Percentiles rank a stretch among this genome's conserved stretches.
These are phyloP conservation scores for Canna indica DNA, from an alignment of 176 grass and related monocot genomes.

Conservation along the genomic window DNA sequence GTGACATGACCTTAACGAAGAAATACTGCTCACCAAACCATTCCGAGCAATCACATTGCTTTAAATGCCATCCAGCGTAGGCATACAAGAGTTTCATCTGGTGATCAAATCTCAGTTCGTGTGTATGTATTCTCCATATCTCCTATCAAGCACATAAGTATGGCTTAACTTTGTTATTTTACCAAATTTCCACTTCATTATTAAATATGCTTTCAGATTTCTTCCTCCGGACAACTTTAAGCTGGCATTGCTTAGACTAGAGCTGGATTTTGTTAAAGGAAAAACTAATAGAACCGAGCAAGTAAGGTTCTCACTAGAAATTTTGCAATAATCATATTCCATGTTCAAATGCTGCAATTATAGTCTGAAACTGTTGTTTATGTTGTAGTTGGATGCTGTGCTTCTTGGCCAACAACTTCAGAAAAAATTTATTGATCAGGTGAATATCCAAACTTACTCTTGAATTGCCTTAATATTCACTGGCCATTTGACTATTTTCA, in stretches of 20 bases:
- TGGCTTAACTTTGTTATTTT: conserved; percentile 13
- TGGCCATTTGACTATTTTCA: not conserved
- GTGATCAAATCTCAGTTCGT: conserved; percentile 64
- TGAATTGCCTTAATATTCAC: not conserved
- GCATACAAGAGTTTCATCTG: conserved; percentile 82
- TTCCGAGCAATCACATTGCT: conserved; percentile 53
- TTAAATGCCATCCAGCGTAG: conserved; percentile 90
- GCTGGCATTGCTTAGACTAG: conserved; percentile 64
- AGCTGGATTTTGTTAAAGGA: conserved; percentile 73
- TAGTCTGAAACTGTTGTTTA: not conserved
- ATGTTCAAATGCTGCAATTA: not conserved
- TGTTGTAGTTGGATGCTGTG: conserved; percentile 79
- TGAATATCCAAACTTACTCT: conserved; percentile 15
- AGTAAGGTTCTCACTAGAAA: conserved; percentile 24
- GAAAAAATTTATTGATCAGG: conserved; percentile 80
- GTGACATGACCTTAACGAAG: conserved; percentile 49
- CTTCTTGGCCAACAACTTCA: conserved; percentile 77
- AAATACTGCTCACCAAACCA: conserved; percentile 59
- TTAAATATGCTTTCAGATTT: conserved; percentile 46
- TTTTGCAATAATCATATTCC: conserved; percentile 6
- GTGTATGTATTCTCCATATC: conserved; percentile 32
- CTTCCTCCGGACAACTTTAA: conserved; percentile 68
- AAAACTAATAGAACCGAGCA: conserved; percentile 52
- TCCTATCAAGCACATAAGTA: not conserved
- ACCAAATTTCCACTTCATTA: conserved; percentile 8